Conservation (phyloP, 2,329 filamentous ascomycete genomes). For the Colletotrichum chlorophyti region DNA sequence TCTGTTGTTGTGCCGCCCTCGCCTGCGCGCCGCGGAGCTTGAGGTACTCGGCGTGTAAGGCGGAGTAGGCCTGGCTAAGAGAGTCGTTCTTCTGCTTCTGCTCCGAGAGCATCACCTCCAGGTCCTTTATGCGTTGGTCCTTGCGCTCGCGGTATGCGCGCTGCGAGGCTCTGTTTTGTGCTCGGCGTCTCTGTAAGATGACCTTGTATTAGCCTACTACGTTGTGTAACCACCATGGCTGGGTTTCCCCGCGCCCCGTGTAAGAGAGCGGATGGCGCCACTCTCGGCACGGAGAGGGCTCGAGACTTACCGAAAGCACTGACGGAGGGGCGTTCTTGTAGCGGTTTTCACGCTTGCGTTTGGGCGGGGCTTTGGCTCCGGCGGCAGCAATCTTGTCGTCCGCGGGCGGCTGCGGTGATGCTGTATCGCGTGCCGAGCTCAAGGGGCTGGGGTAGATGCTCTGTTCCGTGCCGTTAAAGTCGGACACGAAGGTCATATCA, state of each 20-base stretch:
- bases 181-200: slow-evolving; percentile 36
- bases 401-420: slow-evolving; percentile 24
- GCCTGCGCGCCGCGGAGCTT: slow-evolving; percentile 37
- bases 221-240: not conserved
- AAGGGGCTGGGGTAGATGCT: slow-evolving; percentile 42
- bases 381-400: slow-evolving; percentile 9
- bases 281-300: not conserved
- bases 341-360: slow-evolving; percentile 57
- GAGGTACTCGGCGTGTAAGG: slow-evolving; percentile 53
- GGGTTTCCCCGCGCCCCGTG: too few species aligned
- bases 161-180: slow-evolving; percentile 41
- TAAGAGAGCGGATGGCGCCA: not conserved
- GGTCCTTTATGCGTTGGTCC: slow-evolving; percentile 68
- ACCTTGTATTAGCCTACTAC: slow-evolving; percentile 8
- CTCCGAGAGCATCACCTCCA: slow-evolving; percentile 62
- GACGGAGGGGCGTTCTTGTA: slow-evolving; percentile 60
- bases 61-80: slow-evolving; percentile 59
- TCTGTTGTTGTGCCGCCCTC: slow-evolving; percentile 19
- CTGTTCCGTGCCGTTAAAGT: slow-evolving; percentile 34
- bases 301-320: slow-evolving; percentile 51
- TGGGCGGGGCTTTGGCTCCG: slow-evolving; percentile 45
- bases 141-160: slow-evolving; percentile 41
- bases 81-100: slow-evolving; percentile 62
- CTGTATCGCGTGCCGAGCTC: slow-evolving; percentile 30
- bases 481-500: slow-evolving; percentile 32